A percentile compares a stretch with the other conserved stretches of the same genome.
phyloP scores from a whole-genome alignment of 1,284 basidiomycete genomes.

The Chalciporus sp. region DNA sequence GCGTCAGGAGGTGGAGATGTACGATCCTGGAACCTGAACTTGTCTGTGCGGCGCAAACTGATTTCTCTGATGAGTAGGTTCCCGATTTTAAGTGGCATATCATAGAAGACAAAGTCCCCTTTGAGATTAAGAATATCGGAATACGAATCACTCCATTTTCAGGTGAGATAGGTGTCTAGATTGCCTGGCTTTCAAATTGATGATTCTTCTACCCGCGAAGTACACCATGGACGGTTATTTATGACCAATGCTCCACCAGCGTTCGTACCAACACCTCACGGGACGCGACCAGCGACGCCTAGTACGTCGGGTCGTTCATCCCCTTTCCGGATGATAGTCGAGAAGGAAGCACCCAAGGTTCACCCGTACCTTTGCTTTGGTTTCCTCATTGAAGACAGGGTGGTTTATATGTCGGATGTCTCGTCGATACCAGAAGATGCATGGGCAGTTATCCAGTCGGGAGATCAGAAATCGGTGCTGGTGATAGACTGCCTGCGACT shows the following conservation, averaged over 20 bases:
- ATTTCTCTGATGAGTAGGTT: constrained; percentile 46
- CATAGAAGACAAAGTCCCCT: constrained; percentile 62
- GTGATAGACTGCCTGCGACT: constrained; percentile 75
- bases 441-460: constrained; percentile 53
- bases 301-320: constrained; percentile 25
- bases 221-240: constrained; percentile 69
- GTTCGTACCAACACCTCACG: constrained; percentile 45
- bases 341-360: constrained; percentile 26
- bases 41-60: not conserved
- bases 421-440: constrained; percentile 71
- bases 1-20: constrained; percentile 82
- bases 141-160: constrained; percentile 67
- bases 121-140: constrained; percentile 66
- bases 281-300: constrained; percentile 50
- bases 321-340: constrained; percentile 6
- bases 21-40: constrained; percentile 27
- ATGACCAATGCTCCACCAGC: constrained; percentile 40
- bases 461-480: constrained; percentile 50
- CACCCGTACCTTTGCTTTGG: constrained; percentile 72
- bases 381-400: constrained; percentile 66
- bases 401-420: constrained; percentile 77
- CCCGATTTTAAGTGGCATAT: constrained; percentile 82
- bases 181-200: not conserved
- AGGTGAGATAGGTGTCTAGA: constrained; percentile 41
- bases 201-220: constrained; percentile 33